Percentiles rank a stretch among this genome's conserved stretches.
Conservation (phyloP, 75 land plant species). For the Pseudotsuga menziesii region DNA sequence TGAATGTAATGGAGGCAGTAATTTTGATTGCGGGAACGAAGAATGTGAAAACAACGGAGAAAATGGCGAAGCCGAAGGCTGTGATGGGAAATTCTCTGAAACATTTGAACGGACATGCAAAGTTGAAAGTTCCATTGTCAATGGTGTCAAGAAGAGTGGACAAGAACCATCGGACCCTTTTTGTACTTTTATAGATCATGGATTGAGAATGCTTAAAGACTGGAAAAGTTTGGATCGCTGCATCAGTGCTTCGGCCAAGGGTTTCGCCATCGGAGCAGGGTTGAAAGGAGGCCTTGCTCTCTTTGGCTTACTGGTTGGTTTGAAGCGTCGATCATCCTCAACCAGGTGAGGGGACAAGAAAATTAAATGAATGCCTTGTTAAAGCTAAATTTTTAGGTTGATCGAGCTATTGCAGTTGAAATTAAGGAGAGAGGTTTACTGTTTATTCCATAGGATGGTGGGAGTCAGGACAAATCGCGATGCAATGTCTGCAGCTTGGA, state of each 20-base stretch:
- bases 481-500: constrained; percentile 44
- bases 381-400: neutral
- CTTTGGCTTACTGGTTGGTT: constrained; percentile 50
- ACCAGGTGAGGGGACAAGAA: constrained; percentile 13
- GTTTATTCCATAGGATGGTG: constrained; percentile 26
- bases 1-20: neutral
- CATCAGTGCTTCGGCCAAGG: constrained; percentile 68
- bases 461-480: constrained; percentile 37
- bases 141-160: neutral
- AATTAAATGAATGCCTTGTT: neutral
- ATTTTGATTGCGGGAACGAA: neutral
- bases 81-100: neutral
- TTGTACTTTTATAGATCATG: constrained; percentile 1
- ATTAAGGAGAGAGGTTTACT: neutral
- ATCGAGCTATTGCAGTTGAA: neutral
- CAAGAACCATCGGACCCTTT: neutral
- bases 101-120: neutral
- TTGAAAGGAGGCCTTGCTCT: constrained; percentile 81
- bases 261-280: constrained; percentile 82
- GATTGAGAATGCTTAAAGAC: constrained; percentile 15
- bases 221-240: constrained; percentile 65
- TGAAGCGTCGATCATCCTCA: constrained; percentile 25
- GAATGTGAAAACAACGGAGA: neutral
- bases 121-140: neutral
- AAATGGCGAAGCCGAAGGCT: neutral